Base-by-base conservation (phyloP, 2,329 filamentous ascomycete genomes). In the Claviceps sp. region DNA sequence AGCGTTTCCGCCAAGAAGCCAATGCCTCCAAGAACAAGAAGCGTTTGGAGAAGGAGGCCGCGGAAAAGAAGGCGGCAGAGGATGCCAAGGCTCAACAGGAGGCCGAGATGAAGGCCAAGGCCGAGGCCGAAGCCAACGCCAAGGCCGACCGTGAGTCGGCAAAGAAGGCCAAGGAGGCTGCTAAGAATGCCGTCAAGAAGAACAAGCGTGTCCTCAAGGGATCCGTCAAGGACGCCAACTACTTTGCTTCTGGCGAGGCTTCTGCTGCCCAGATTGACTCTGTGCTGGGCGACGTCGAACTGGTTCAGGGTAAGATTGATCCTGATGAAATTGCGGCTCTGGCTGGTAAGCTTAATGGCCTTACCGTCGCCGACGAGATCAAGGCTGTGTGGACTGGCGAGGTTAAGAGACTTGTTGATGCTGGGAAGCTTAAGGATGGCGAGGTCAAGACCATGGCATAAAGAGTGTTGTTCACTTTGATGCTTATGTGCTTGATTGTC, bases 171-270 rank as follows among this genome's bases (percentile, higher is more conserved):
- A 98, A 97, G 77, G 93, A 98, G 72, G 91, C 91, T 2, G 93
- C 93, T 53, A 98, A 98, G 83, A 96, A 89, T 65, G 93, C 93
- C 14, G 86, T 93, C 63, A 98, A 98, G 86, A 98, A 98, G 86
- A 98, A 98, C 81, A 96, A 96, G 81, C 88, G 93, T 76, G 86
- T 97, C 47, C 83, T 98, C 61, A 89, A 94, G 70, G 83, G 82
- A 56, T 89, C 87, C 58, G 86, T 91, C 71, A 98, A 98, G 79
- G 93, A 98, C 60, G 90, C 87, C 63, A 96, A 96, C 78, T 98
- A 98, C 82, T 96, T 98, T 68, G 77, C 76, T 52, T 74, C 74
- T 20, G 82, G 82, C 51, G 85, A 90, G 54, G 73, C 83, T 26
- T 78, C 85, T n/a, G 76, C 87, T 14, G 73, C 80, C 11, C 80